These are phyloP conservation scores for Petrea volubilis DNA, from an alignment of 257 asterid genomes.

Conservation along the genomic window DNA sequence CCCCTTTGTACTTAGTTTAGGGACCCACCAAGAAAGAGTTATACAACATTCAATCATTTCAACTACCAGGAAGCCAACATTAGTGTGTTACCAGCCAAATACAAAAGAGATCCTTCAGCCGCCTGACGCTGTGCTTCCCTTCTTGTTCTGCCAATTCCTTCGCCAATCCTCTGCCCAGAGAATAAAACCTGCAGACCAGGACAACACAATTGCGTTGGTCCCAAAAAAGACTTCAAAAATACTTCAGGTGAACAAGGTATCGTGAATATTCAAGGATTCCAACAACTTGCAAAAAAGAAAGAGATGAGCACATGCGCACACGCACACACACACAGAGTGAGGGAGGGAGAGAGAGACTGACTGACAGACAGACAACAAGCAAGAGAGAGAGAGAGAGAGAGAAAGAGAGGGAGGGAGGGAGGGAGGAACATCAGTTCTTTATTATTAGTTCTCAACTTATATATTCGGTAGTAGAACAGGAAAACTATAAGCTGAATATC, in stretches of 20 bases:
- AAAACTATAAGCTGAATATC: slow-evolving; percentile 9
- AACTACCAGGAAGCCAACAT: slow-evolving; percentile 26
- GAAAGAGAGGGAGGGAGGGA: no score
- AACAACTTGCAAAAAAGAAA: slow-evolving; percentile 16
- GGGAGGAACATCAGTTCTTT: neutral
- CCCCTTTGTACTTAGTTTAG: neutral
- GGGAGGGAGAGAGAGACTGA: no score
- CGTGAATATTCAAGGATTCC: neutral
- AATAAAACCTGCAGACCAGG: slow-evolving; percentile 65
- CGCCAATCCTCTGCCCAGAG: slow-evolving; percentile 87
- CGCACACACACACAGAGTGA: neutral
- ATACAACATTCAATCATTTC: slow-evolving; percentile 17
- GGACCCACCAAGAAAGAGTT: slow-evolving; percentile 3
- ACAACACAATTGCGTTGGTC: slow-evolving; percentile 16
- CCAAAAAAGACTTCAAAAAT: neutral
- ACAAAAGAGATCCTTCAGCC: slow-evolving; percentile 74
- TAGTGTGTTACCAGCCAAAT: slow-evolving; percentile 73
- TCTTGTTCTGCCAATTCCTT: slow-evolving; percentile 87
- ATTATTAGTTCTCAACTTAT: slow-evolving; percentile 11
- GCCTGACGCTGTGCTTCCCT: slow-evolving; percentile 87
- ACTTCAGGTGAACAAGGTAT: slow-evolving; percentile 12
- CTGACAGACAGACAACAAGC: neutral
- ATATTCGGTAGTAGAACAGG: slow-evolving; percentile 1
- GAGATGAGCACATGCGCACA: neutral
- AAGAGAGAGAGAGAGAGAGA: neutral